Base-by-base conservation (phyloP, 345 rosid species). In the Turnera subulata region DNA sequence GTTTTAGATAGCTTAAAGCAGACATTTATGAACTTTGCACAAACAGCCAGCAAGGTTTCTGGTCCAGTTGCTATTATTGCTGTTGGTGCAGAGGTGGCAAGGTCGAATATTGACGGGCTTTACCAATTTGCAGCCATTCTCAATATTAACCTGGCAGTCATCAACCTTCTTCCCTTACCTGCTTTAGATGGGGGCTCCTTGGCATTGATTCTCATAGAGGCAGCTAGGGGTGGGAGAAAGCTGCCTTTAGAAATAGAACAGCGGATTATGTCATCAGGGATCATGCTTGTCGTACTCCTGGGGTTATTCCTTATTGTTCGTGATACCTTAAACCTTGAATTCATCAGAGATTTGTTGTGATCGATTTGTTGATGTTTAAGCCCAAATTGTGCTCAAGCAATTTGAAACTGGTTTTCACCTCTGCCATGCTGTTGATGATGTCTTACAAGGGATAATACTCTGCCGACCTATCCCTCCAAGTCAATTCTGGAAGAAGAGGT, bases 41-140 rank as follows among this genome's bases (percentile, higher is more conserved):
- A 86, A 64, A 61, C 93, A 2, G 97, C 98, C 6, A 78, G 98
- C 70, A 81, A 89, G 72, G 91, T 92, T 46, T 63, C 98, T 0
- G 96, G 98, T 63, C 98, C 96, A 9, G 89, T 92, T 25, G 96
- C 96, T 6, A 89, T 92, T 51, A 92, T 92, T 55, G 93, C 98
- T 19, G 98, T 92, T 21, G 98, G 98, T 48, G 95, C 96, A 12
- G 96, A 92, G 76, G 98, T 92, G n/a, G 98, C 98, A 15, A 80
- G 93, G 73, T 92, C 96, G 11, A 92, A 85, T 56, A 72, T 75
- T 18, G 95, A 84, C 33, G 95, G 95, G 14, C 91, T 92, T 40
- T 92, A 78, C 68, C 97, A 92, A 42, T 92, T 92, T 40, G 97
- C 95, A 1, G 98, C 98, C 6, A 68, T 89, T 39, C 82, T 89